Evolutionary conservation across 495 filamentous ascomycete species (phyloP).

Genomic region (Filosporella fistucella): DNA sequence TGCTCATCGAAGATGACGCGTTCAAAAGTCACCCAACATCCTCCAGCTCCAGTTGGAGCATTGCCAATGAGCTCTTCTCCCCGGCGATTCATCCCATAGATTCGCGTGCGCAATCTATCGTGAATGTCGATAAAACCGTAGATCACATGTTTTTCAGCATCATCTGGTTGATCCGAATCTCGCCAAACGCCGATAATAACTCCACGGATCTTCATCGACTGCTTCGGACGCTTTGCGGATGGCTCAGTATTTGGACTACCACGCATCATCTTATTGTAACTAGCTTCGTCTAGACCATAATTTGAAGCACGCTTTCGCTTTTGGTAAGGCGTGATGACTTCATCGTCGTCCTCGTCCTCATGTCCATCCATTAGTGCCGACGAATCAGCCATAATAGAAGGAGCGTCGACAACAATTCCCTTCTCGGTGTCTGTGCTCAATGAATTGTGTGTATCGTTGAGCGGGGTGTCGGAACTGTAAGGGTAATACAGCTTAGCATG

Average conservation of each 20-base stretch:
- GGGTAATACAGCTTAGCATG: conserved; percentile 6
- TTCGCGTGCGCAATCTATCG: conserved; percentile 47
- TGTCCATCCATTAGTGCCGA: conserved; percentile 10
- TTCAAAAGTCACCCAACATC: conserved; percentile 52
- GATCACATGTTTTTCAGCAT: conserved; percentile 41
- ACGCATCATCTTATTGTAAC: conserved; percentile 18
- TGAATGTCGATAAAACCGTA: conserved; percentile 50
- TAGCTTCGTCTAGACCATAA: conserved; percentile 30
- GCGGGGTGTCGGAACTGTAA: conserved; percentile 11
- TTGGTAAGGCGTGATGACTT: conserved; percentile 26
- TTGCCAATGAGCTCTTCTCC: conserved; percentile 34
- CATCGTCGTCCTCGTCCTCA: conserved; percentile 21
- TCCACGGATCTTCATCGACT: conserved; percentile 32
- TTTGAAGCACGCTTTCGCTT: conserved; percentile 48
- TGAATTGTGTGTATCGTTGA: conserved; percentile 9
- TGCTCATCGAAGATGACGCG: conserved; percentile 45
- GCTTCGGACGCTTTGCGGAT: conserved; percentile 16
- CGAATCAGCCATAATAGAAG: conserved; percentile 7
- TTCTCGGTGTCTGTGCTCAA: conserved; percentile 12
- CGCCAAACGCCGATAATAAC: conserved; percentile 49
- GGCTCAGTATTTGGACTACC: conserved; percentile 19
- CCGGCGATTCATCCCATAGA: conserved; percentile 32
- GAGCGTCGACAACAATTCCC: conserved; percentile 19
- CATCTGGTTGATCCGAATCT: conserved; percentile 38
- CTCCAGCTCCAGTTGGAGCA: conserved; percentile 45